These are phyloP conservation scores for Schrenkiella parvula DNA, from an alignment of 345 rosid species.

Conservation along the genomic window DNA sequence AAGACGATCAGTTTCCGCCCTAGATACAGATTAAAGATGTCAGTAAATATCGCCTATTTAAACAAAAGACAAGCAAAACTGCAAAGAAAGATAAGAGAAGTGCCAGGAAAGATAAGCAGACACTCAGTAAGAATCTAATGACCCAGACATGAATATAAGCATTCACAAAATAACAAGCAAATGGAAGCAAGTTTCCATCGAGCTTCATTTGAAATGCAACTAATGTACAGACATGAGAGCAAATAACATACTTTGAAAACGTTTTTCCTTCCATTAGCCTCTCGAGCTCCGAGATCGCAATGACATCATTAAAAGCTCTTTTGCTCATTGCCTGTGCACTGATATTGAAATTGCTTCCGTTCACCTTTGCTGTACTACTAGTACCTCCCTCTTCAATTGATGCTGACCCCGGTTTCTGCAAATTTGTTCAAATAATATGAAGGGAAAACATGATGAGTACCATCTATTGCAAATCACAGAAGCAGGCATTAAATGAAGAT, in stretches of 20 bases:
- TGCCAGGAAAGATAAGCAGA: neutral
- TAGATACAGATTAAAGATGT: constrained; percentile 31
- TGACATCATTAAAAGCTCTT: constrained; percentile 23
- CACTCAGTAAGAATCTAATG: neutral
- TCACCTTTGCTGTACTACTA: constrained; percentile 29
- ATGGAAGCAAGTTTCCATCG: constrained; percentile 12
- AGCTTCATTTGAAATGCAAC: constrained; percentile 13
- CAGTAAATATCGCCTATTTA: constrained; percentile 2
- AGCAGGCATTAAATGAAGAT: constrained; percentile 5
- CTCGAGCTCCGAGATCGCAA: constrained; percentile 61
- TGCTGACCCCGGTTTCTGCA: constrained; percentile 21
- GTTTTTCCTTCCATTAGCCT: constrained; percentile 55
- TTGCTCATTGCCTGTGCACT: constrained; percentile 32
- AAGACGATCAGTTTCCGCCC: constrained; percentile 67
- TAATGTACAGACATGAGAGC: neutral
- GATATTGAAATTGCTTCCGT: constrained; percentile 24
- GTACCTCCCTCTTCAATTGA: constrained; percentile 38
- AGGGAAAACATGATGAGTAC: neutral
- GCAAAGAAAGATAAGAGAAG: neutral
- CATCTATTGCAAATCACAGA: constrained; percentile 9
- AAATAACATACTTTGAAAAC: constrained; percentile 55
- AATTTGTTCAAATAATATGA: constrained; percentile 2
- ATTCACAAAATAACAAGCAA: neutral
- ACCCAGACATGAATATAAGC: constrained; percentile 14
- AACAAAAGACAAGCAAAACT: neutral